Evolutionary conservation across 306 rosid genomes (phyloP).

Genomic region (Albizia julibrissin): DNA sequence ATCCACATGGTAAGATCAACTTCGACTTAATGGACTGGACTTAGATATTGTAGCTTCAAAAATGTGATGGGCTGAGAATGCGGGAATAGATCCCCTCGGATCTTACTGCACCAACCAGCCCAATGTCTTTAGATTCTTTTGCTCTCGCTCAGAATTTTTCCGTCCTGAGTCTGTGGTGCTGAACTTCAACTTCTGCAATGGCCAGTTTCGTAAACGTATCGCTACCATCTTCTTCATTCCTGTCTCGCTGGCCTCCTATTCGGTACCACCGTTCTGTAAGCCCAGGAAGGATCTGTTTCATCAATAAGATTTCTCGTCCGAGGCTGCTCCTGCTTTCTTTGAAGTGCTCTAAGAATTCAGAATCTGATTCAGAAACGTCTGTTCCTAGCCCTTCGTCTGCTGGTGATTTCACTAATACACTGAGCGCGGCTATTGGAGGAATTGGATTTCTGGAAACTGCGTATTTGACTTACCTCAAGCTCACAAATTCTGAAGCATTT

Average conservation of each 20-base stretch:
- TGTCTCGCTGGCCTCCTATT: slow-evolving; percentile 28
- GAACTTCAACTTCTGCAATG: slow-evolving; percentile 38
- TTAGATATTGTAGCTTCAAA: background rate
- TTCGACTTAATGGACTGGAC: background rate
- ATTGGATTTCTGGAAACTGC: slow-evolving; percentile 79
- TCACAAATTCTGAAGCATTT: slow-evolving; percentile 67
- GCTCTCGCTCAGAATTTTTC: background rate
- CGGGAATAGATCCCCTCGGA: background rate
- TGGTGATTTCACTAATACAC: slow-evolving; percentile 42
- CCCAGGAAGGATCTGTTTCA: slow-evolving; percentile 18
- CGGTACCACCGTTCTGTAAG: slow-evolving; percentile 7
- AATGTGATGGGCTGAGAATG: background rate
- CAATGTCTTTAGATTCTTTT: slow-evolving; percentile 1
- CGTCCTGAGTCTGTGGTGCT: background rate
- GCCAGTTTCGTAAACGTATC: slow-evolving; percentile 50
- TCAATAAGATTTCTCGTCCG: slow-evolving; percentile 14
- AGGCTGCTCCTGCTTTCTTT: slow-evolving; percentile 33
- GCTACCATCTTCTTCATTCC: slow-evolving; percentile 44
- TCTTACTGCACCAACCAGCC: background rate
- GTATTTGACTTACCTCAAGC: slow-evolving; percentile 74
- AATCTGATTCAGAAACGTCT: slow-evolving; percentile 42
- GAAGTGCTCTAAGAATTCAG: slow-evolving; percentile 39
- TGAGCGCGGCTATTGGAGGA: slow-evolving; percentile 58
- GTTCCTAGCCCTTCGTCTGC: slow-evolving; percentile 31
- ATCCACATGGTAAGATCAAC: background rate